Evolutionary conservation across 345 rosid species (phyloP).

Genomic region (Nephelium lappaceum): DNA sequence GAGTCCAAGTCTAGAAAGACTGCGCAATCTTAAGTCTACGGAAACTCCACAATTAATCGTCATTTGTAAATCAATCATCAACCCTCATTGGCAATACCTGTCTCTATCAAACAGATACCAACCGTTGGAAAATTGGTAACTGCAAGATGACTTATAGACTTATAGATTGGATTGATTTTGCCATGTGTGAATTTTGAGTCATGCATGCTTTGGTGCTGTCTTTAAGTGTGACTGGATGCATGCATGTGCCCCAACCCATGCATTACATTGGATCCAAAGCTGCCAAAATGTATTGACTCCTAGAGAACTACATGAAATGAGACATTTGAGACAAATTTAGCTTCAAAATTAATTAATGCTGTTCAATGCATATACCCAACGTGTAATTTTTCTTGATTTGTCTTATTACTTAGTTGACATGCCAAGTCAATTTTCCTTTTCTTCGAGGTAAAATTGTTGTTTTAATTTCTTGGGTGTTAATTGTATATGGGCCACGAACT

Average conservation of each 20-base stretch:
- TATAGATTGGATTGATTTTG: too few relatives aligned
- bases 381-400: not conserved
- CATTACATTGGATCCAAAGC: not conserved
- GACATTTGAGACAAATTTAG: not conserved
- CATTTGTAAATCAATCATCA: too few relatives aligned
- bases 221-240: too few relatives aligned
- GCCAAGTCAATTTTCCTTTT: not conserved
- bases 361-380: not conserved
- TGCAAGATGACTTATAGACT: not conserved
- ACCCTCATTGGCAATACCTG: too few relatives aligned
- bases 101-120: not conserved
- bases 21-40: too few relatives aligned
- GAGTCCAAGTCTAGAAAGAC: too few relatives aligned
- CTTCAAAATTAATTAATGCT: not conserved
- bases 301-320: not conserved
- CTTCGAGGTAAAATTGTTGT: not conserved
- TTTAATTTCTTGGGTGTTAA: not conserved
- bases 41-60: too few relatives aligned
- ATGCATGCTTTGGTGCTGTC: too few relatives aligned
- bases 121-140: not conserved
- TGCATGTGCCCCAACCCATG: not conserved
- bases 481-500: not conserved
- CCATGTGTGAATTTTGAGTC: too few relatives aligned
- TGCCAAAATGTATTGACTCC: not conserved
- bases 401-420: not conserved